Evolutionary conservation across 2,329 filamentous ascomycete genomes (phyloP).

Genomic region (Pseudogymnoascus sp.): DNA sequence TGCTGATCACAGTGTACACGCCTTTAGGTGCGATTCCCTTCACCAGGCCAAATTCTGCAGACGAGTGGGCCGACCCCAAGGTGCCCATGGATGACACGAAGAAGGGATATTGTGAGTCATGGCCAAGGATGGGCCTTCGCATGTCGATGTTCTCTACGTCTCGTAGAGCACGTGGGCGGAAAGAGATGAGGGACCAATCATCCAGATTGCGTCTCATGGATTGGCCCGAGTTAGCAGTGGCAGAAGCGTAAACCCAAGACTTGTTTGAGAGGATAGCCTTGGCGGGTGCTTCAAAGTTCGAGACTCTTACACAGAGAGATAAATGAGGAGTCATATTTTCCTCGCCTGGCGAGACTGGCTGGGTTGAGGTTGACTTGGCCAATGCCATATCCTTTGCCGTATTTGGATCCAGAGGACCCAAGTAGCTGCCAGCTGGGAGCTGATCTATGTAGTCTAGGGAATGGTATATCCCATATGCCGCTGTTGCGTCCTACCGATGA

Average conservation of each 20-base stretch:
- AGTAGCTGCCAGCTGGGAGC: not conserved
- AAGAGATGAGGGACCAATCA: not conserved
- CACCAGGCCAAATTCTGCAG: not conserved
- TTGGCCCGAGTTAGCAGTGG: not conserved
- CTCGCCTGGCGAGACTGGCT: not conserved
- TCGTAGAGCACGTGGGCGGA: not conserved
- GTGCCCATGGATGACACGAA: not conserved
- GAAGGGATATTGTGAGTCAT: not conserved
- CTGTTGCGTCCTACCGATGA: not conserved
- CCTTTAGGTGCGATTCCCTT: not conserved
- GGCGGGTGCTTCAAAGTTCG: not conserved
- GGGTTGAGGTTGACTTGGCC: not conserved
- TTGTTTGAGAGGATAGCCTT: not conserved
- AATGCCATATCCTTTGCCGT: not conserved
- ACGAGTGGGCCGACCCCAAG: not conserved
- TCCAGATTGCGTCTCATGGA: not conserved
- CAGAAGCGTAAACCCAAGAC: not conserved
- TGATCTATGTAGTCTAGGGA: not conserved
- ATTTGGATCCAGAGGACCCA: not conserved
- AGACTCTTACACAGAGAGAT: not conserved
- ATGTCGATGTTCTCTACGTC: not conserved
- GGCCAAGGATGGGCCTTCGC: not conserved
- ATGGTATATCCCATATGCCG: not conserved
- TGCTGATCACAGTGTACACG: not conserved
- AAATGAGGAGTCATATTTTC: not conserved